These are phyloP conservation scores for Vitis hybrid DNA, from an alignment of 177 flowering plant species.

Conservation along the genomic window DNA sequence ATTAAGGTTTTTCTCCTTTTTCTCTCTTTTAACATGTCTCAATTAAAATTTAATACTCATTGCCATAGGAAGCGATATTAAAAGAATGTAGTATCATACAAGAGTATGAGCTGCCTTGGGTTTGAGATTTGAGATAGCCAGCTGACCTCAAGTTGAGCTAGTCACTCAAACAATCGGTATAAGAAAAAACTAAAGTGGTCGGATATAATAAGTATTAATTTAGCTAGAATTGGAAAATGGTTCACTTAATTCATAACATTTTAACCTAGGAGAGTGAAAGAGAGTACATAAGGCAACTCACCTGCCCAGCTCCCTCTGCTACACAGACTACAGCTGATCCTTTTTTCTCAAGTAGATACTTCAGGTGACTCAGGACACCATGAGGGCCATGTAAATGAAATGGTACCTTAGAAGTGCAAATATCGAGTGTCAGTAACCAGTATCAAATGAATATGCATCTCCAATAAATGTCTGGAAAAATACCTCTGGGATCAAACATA, in stretches of 20 bases:
- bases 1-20: too few relatives aligned
- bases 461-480: not conserved
- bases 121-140: too few relatives aligned
- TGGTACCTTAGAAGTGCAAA: slow-evolving; percentile 40
- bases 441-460: not conserved
- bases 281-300: slow-evolving; percentile 20
- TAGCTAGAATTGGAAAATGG: too few relatives aligned
- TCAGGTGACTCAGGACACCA: slow-evolving; percentile 59
- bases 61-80: too few relatives aligned
- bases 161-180: too few relatives aligned
- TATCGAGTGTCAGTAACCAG: not conserved
- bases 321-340: slow-evolving; percentile 93
- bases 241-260: not conserved
- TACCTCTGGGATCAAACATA: slow-evolving; percentile 94
- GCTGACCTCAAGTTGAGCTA: too few relatives aligned
- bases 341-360: slow-evolving; percentile 73
- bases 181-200: too few relatives aligned
- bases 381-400: slow-evolving; percentile 63
- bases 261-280: not conserved
- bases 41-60: too few relatives aligned
- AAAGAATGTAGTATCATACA: too few relatives aligned
- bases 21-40: too few relatives aligned
- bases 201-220: too few relatives aligned
- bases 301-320: slow-evolving; percentile 97
- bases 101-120: too few relatives aligned